These are phyloP conservation scores for Macadamia integrifolia DNA, from an alignment of 164 flowering plant species.

Conservation along the genomic window DNA sequence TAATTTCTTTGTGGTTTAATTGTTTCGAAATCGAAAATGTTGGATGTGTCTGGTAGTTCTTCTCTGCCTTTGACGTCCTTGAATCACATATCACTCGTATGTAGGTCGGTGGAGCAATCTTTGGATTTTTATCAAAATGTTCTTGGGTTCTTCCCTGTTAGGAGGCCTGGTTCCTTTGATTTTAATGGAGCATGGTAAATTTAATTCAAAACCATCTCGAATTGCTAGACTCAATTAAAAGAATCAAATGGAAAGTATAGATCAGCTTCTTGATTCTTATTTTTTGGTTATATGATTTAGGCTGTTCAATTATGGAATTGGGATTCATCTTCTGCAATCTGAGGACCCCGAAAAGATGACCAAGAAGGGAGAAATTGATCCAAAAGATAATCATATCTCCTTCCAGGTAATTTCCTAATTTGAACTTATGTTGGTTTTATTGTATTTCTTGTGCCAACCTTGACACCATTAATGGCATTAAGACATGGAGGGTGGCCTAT, in stretches of 20 bases:
- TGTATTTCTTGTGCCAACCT: too few species aligned
- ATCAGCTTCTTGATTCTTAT: not conserved
- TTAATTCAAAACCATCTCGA: too few species aligned
- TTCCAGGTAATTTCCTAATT: slow-evolving; percentile 46
- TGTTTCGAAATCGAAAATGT: slow-evolving; percentile 15
- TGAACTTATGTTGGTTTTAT: too few species aligned
- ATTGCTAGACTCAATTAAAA: not conserved
- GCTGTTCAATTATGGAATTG: slow-evolving; percentile 67
- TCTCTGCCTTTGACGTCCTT: slow-evolving; percentile 56
- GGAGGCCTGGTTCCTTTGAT: slow-evolving; percentile 76
- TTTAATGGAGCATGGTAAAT: slow-evolving; percentile 79
- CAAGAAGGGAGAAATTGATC: slow-evolving; percentile 52
- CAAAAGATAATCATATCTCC: slow-evolving; percentile 82
- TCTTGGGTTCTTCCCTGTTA: slow-evolving; percentile 66
- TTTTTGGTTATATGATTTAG: slow-evolving; percentile 17
- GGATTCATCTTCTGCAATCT: slow-evolving; percentile 68
- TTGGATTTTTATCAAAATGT: slow-evolving; percentile 53
- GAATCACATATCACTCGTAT: slow-evolving; percentile 71
- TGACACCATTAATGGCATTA: too few species aligned
- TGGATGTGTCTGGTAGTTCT: slow-evolving; percentile 12
- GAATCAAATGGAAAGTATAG: not conserved
- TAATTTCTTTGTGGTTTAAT: too few species aligned
- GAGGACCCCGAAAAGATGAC: slow-evolving; percentile 49
- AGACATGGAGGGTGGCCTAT: too few species aligned
- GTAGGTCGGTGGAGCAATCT: slow-evolving; percentile 59